Conservation (phyloP, 352 stramenopile species). For the Pythium sp. region DNA sequence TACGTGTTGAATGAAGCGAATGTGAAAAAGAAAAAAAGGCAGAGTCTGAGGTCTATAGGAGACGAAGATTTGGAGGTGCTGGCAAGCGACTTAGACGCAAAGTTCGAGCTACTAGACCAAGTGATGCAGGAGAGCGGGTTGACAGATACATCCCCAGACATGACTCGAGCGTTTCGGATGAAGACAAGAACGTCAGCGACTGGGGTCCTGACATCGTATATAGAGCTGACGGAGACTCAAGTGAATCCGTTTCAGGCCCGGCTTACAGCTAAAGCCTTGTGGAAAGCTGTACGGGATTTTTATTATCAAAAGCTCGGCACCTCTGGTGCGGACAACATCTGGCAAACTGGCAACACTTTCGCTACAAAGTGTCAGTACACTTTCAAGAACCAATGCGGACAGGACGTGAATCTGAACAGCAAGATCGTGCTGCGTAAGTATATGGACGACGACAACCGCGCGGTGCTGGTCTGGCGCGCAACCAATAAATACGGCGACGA, state of each 20-base stretch:
- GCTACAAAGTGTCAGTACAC: slow-evolving; percentile 7
- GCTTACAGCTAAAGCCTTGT: neutral
- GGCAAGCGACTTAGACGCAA: slow-evolving; percentile 2
- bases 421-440: slow-evolving; percentile 15
- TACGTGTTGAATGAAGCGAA: neutral
- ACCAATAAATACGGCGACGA: neutral
- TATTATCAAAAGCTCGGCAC: neutral
- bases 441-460: neutral
- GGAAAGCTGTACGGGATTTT: neutral
- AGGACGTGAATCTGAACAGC: slow-evolving; percentile 5
- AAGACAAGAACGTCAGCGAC: neutral
- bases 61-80: slow-evolving; percentile 4
- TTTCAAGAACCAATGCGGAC: neutral
- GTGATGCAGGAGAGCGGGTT: slow-evolving; percentile 3
- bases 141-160: too few relatives aligned
- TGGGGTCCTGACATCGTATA: neutral
- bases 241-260: slow-evolving; percentile 9
- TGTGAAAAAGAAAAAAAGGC: neutral
- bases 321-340: neutral
- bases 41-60: neutral
- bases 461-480: slow-evolving; percentile 18
- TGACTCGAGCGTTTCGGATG: neutral
- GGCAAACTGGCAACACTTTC: slow-evolving; percentile 12
- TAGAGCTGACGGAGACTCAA: slow-evolving; percentile 4
- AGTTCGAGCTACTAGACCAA: neutral